Evolutionary conservation across 805 yeast genomes (phyloP), one percentile per base, ranked within the genome.

Genomic region (Wickerhamomyces queroliae): DNA sequence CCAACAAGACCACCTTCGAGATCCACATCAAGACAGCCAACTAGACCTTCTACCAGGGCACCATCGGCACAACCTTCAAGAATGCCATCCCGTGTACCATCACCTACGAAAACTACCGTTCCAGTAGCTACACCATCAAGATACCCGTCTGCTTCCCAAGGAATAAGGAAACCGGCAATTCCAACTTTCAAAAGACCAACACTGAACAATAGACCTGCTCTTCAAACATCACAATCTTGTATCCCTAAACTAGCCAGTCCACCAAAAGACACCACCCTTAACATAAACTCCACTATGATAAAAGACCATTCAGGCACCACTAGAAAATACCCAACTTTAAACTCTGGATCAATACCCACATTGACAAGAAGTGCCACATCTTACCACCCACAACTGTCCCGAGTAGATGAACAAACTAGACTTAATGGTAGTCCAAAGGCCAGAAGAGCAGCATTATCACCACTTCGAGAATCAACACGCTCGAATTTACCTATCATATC

Each of bases 361-460:
- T 19, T 53, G 5, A 27, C 50, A 1, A 43, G 56, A 39, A 44
- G 53, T 10, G 49, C 42, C n/a, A 45, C 50, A 15, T 36, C 49
- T 1, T 52, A 48, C 36, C 55, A 50, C 18, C 56, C 57, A 13
- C 51, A 49, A 13, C 36, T 53, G 21, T 38, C 52, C 0, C 35
- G 36, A 5, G 35, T 52, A 3, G 44, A 47, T 3, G 57, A 53
- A 30, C 8, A 27, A 1, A 19, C 23, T 9, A 5, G n/a, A 10
- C 5, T 28, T 4, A 28, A 33, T 5, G 45, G 44, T 1, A 41
- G 44, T 31, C 46, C 50, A 17, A 40, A 19, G 10, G 24, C 17
- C n/a, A 25, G 35, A 30, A 46, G 49, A 36, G 21, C 27, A 0
- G 39, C 33, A 17, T 20, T 43, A 13, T 44, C 49, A 3, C 56